These are phyloP conservation scores for Yamadazyma paraphyllophila DNA, from an alignment of 805 yeast genomes.

Conservation along the genomic window DNA sequence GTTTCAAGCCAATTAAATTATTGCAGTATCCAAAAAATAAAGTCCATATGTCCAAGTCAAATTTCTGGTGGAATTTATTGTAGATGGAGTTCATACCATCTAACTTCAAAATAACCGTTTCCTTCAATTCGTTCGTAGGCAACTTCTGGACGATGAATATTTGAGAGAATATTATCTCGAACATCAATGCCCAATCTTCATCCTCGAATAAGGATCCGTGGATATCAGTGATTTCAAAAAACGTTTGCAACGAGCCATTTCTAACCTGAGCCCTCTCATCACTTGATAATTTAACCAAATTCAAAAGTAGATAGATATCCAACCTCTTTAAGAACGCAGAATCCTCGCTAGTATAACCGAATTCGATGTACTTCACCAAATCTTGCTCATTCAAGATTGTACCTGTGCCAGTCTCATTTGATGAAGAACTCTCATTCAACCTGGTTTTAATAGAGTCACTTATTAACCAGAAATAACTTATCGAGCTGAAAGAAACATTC, in stretches of 20 bases:
- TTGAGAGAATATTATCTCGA: constrained; percentile 54
- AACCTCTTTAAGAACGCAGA: constrained; percentile 9
- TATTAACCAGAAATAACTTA: constrained; percentile 88
- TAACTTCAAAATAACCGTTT: constrained; percentile 59
- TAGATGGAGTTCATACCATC: constrained; percentile 67
- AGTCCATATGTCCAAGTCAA: constrained; percentile 48
- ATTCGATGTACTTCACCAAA: constrained; percentile 10
- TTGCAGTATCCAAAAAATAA: constrained; percentile 51
- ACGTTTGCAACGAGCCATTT: constrained; percentile 86
- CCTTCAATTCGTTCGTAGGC: constrained; percentile 48
- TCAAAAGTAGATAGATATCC: constrained; percentile 50
- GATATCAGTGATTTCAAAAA: constrained; percentile 76
- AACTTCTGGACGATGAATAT: constrained; percentile 18
- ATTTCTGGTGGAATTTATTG: constrained; percentile 36
- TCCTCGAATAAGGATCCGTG: constrained; percentile 54
- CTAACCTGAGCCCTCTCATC: constrained; percentile 78
- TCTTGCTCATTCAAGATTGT: constrained; percentile 7
- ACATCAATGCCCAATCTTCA: constrained; percentile 69
- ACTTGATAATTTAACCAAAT: constrained; percentile 59
- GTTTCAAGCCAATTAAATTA: constrained; percentile 33
- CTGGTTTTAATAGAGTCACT: constrained; percentile 60
- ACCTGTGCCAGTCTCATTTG: background rate
- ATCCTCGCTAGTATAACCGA: background rate
- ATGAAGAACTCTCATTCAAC: background rate
- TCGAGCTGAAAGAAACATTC: constrained; percentile 87